Evolutionary conservation across 2,329 filamentous ascomycete genomes (phyloP), one percentile per base, ranked within the genome.

Genomic region (Chaetomium sp.): DNA sequence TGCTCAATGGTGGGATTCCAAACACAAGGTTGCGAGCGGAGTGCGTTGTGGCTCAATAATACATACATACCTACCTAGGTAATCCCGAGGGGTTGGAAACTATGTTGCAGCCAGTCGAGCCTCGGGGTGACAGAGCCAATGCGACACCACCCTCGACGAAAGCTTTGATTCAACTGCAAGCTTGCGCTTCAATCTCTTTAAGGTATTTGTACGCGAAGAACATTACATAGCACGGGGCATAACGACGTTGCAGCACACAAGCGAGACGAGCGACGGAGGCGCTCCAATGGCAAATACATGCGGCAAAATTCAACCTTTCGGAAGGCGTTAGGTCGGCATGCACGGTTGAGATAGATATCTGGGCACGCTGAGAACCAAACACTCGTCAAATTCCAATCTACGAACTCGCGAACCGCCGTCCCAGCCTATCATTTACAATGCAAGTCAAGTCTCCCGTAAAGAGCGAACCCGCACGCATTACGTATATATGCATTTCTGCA

Each of bases 321-420:
- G 35, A 42, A 42, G 38, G 2, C 16, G 38, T 42, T 16, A 16
- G 10, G 16, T 42, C n/a, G 38, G 13, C 16, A 16, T 19, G 27
- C 27, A 29, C 6, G 27, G 3, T 6, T 29, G 6, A 29, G 27
- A 6, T n/a, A 19, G 8, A 2, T 33, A 42, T 27, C 38, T 3
- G 10, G 38, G 38, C 38, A 42, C 27, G 31, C 33, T 6, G 27
- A 21, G 50, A 55, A 60, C 38, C 49, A 60, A 51, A 62, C 16
- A 51, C 38, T 62, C 45, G 38, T 65, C 51, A 21, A 69, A 70
- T 72, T 70, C 65, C 67, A 71, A 69, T 70, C 67, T 72, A 66
- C 66, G 66, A 63, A 53, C 57, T 58, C 65, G 57, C 67, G 60
- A 69, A 67, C 56, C 51, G 51, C 64, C 54, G 45, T 50, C 58